phyloP scores from a whole-genome alignment of 257 asterid species.

The Solanum phureja region DNA sequence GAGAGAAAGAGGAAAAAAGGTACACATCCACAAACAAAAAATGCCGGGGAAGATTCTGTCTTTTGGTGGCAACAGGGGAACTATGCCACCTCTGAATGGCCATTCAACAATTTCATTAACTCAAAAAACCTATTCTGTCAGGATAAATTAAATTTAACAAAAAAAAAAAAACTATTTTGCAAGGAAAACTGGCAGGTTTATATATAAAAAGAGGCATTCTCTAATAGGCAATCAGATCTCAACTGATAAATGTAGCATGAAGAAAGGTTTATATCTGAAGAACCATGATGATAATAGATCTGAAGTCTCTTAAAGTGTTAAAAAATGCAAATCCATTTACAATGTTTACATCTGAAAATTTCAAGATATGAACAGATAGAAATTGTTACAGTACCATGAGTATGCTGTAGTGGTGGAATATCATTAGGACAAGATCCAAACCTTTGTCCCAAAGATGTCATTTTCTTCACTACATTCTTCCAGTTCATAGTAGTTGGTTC shows the following conservation, averaged over 20 bases:
- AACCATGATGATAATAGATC: neutral
- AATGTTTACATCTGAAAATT: neutral
- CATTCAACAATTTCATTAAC: neutral
- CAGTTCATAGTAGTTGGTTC: conserved; percentile 82
- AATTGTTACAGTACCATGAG: conserved; percentile 34
- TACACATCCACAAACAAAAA: neutral
- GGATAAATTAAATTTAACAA: neutral
- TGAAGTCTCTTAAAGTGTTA: neutral
- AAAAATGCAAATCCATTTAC: neutral
- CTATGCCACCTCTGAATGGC: neutral
- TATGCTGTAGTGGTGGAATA: conserved; percentile 17
- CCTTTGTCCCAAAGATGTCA: conserved; percentile 58
- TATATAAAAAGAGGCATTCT: neutral
- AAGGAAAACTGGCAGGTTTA: neutral
- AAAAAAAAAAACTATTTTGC: neutral
- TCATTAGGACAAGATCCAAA: conserved; percentile 24
- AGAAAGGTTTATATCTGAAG: neutral
- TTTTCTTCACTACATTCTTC: conserved; percentile 76
- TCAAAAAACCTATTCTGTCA: neutral
- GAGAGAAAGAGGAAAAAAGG: neutral
- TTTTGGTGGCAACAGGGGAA: neutral
- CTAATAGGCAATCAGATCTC: neutral
- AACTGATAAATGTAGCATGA: neutral
- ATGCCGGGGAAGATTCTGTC: neutral
- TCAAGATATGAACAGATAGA: neutral